Evolutionary conservation across 2,329 filamentous ascomycete genomes (phyloP), one percentile per base, ranked within the genome.

Genomic region (Elsinoe arachidis): DNA sequence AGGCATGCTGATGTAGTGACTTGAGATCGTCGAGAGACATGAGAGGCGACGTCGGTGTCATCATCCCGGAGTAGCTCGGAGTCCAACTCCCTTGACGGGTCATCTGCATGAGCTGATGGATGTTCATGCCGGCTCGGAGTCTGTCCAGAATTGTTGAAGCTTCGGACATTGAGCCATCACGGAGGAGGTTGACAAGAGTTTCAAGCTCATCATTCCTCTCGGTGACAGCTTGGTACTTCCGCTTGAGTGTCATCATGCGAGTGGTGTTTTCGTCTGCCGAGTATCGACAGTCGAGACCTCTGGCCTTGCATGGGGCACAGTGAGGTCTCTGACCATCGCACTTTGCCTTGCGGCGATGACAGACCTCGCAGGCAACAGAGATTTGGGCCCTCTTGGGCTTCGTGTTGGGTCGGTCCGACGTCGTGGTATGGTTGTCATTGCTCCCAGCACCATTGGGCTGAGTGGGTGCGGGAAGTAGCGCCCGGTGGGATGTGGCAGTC

Each of bases 241-340:
- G 52, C 35, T 55, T 55, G 12, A 55, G 37, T 4, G 52, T 55
- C 35, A 55, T 43, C 52, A 55, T 55, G n/a, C 52, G 35, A 33
- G 52, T 55, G 7, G 52, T 23, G 38, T 55, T 37, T 3, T 34
- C 30, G 26, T 55, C 52, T 11, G 52, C 52, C 3, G 23, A 34
- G 38, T 55, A 55, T 17, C 38, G 52, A 30, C 52, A 55, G 38
- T 43, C 52, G 19, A 55, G 38, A 15, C 21, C 23, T 38, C 52
- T 38, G n/a, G 52, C 38, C 38, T 33, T 21, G 26, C 52, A 55
- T 17, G 52, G 52, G 17, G 17, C 21, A 33, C 52, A 55, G 11
- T 34, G 21, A 3, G 52, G 52, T 15, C 52, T 38, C 11, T 39
- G 23, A 17, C 52, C 52, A 34, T 55, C 52, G 21, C 52, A 55